A percentile compares a stretch with the other conserved stretches of the same genome.
phyloP scores from a whole-genome alignment of 306 rosid species.

The Begonia fuchsioides region DNA sequence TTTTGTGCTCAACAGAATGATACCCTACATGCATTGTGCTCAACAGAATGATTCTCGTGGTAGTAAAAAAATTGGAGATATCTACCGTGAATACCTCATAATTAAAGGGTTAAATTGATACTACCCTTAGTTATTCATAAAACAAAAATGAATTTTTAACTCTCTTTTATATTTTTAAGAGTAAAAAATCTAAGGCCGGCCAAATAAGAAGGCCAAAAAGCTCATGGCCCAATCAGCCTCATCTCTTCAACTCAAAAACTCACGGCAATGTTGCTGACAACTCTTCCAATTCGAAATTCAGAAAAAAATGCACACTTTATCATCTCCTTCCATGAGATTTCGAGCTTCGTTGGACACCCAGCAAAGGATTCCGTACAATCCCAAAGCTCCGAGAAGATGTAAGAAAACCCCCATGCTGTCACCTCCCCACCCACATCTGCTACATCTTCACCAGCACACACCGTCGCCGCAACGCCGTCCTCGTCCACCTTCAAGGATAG shows the following conservation, averaged over 20 bases:
- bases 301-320: slow-evolving; percentile 20
- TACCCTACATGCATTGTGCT: too few relatives aligned
- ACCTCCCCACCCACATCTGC: slow-evolving; percentile 4
- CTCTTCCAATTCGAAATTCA: background rate
- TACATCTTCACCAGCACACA: slow-evolving; percentile 15
- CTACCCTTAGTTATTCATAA: too few relatives aligned
- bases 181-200: too few relatives aligned
- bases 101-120: too few relatives aligned
- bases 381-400: slow-evolving; percentile 62
- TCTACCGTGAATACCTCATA: too few relatives aligned
- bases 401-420: slow-evolving; percentile 13
- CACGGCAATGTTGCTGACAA: background rate
- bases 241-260: slow-evolving; percentile 5
- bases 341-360: slow-evolving; percentile 68
- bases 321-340: slow-evolving; percentile 16
- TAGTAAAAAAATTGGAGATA: too few relatives aligned
- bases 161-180: too few relatives aligned
- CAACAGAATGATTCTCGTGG: too few relatives aligned
- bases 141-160: too few relatives aligned
- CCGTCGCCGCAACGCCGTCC: slow-evolving; percentile 19
- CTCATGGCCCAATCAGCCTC: slow-evolving; percentile 1
- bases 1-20: too few relatives aligned
- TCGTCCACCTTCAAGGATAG: slow-evolving; percentile 1
- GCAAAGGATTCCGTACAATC: slow-evolving; percentile 60
- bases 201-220: too few relatives aligned